These are phyloP conservation scores for Ilyonectria sp. DNA, from an alignment of 2,329 filamentous ascomycete species.

Conservation along the genomic window DNA sequence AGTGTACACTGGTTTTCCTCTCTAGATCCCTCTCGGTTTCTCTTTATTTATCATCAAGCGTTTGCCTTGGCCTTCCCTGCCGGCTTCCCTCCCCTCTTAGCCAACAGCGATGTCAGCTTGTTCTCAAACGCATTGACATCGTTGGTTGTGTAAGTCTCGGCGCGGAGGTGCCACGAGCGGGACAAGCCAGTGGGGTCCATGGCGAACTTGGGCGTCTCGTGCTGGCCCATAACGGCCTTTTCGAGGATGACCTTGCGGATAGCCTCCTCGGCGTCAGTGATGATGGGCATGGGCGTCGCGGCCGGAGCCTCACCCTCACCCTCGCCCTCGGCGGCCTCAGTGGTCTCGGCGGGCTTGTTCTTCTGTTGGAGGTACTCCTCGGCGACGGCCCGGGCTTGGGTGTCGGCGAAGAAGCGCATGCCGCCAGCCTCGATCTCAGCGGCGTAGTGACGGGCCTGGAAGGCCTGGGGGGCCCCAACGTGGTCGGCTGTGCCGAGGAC, in stretches of 20 bases:
- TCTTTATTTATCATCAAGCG: conserved; percentile 35
- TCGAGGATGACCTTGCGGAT: conserved; percentile 53
- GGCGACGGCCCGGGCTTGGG: conserved; percentile 47
- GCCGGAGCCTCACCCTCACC: conserved; percentile 23
- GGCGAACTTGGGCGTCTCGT: conserved; percentile 54
- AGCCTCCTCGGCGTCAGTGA: conserved; percentile 53
- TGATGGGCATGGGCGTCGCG: conserved; percentile 42
- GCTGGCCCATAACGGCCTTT: conserved; percentile 54
- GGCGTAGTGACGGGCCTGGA: conserved; percentile 51
- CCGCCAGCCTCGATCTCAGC: conserved; percentile 49
- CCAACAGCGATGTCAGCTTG: conserved; percentile 55
- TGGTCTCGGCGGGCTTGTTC: conserved; percentile 35
- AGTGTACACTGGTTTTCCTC: conserved; percentile 45
- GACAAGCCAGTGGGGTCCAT: conserved; percentile 53
- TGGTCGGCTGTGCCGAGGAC: conserved; percentile 54
- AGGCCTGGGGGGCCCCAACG: conserved; percentile 49
- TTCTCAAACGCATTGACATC: conserved; percentile 57
- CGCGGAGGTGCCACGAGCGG: conserved; percentile 56
- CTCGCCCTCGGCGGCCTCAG: conserved; percentile 35
- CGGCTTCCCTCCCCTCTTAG: conserved; percentile 40
- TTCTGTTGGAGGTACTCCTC: conserved; percentile 51
- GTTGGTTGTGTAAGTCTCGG: conserved; percentile 54
- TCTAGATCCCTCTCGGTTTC: conserved; percentile 28
- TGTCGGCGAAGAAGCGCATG: conserved; percentile 47
- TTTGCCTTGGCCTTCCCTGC: conserved; percentile 43